Conservation (phyloP, 2,329 filamentous ascomycete species). For the Cladosporium oxysporum region DNA sequence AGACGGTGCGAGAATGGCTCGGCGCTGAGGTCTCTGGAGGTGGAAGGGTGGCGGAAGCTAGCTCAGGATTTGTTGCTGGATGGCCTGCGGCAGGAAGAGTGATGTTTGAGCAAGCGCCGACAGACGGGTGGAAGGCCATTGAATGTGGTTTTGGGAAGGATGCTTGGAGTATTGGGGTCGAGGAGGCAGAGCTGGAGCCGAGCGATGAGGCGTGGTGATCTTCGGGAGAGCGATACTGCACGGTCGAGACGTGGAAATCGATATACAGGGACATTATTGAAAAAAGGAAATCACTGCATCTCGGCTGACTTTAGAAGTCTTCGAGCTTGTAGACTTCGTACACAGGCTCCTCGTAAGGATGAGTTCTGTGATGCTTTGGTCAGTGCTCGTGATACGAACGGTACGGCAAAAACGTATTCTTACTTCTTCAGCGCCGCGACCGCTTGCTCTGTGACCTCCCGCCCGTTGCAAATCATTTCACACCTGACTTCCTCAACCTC, state of each 20-base stretch:
- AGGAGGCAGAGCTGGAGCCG: constrained; percentile 12
- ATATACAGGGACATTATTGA: background rate
- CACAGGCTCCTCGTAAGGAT: constrained; percentile 49
- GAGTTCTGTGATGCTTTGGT: constrained; percentile 35
- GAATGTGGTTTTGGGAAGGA: constrained; percentile 29
- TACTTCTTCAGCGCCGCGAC: constrained; percentile 67
- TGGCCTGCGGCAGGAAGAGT: constrained; percentile 74
- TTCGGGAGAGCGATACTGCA: background rate
- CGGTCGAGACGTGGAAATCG: background rate
- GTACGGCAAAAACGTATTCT: constrained; percentile 32
- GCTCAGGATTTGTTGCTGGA: constrained; percentile 84
- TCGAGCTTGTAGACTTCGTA: constrained; percentile 52
- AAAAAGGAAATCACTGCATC: background rate
- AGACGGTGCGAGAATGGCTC: constrained; percentile 62
- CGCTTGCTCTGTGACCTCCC: constrained; percentile 57
- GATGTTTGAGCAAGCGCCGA: constrained; percentile 65
- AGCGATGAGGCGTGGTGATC: constrained; percentile 5
- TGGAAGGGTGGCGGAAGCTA: constrained; percentile 52
- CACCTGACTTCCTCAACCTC: constrained; percentile 61
- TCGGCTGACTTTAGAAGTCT: constrained; percentile 36
- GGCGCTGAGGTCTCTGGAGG: constrained; percentile 82
- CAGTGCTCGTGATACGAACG: background rate
- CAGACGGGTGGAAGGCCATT: constrained; percentile 66
- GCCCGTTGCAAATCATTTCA: constrained; percentile 63
- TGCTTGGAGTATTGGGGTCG: constrained; percentile 4